A percentile compares a stretch with the other conserved stretches of the same genome.
These are phyloP conservation scores for Diplodia corticola DNA, from an alignment of 2,329 filamentous ascomycete species.

Conservation along the genomic window DNA sequence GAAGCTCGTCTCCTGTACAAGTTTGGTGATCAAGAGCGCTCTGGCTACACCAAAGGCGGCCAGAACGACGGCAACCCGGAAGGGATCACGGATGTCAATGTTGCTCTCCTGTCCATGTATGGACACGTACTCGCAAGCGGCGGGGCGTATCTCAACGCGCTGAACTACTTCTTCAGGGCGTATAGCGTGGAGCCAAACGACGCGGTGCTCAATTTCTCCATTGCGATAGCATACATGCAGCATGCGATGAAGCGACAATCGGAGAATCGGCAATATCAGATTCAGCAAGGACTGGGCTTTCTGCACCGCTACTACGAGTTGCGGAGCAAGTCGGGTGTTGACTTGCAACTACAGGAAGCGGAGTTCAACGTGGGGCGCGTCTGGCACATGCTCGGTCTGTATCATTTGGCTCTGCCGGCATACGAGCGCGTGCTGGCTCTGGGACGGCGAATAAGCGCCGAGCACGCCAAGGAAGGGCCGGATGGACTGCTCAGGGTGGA, in stretches of 20 bases:
- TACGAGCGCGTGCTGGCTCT: slow-evolving; percentile 64
- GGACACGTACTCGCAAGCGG: slow-evolving; percentile 86
- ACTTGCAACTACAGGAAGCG: slow-evolving; percentile 66
- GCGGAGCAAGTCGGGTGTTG: slow-evolving; percentile 48
- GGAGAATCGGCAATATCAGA: slow-evolving; percentile 84
- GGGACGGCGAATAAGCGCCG: slow-evolving; percentile 47
- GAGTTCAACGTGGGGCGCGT: slow-evolving; percentile 77
- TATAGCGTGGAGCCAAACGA: slow-evolving; percentile 72
- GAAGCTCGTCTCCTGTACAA: slow-evolving; percentile 48
- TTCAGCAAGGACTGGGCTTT: slow-evolving; percentile 82
- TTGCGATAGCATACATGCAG: slow-evolving; percentile 77
- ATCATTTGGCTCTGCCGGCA: slow-evolving; percentile 69
- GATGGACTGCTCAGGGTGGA: slow-evolving; percentile 40
- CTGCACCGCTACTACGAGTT: slow-evolving; percentile 71
- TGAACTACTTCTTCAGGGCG: slow-evolving; percentile 79
- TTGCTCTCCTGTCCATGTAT: slow-evolving; percentile 82
- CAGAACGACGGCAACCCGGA: slow-evolving; percentile 42
- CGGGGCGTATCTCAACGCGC: slow-evolving; percentile 76
- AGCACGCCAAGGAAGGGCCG: slow-evolving; percentile 15
- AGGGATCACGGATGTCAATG: slow-evolving; percentile 60
- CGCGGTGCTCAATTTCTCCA: slow-evolving; percentile 74
- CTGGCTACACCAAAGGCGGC: slow-evolving; percentile 42
- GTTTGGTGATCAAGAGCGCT: slow-evolving; percentile 40
- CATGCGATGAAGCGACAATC: slow-evolving; percentile 85
- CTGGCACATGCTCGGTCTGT: slow-evolving; percentile 74